These are phyloP conservation scores for Blastomyces parvus DNA, from an alignment of 2,329 filamentous ascomycete species.

Conservation along the genomic window DNA sequence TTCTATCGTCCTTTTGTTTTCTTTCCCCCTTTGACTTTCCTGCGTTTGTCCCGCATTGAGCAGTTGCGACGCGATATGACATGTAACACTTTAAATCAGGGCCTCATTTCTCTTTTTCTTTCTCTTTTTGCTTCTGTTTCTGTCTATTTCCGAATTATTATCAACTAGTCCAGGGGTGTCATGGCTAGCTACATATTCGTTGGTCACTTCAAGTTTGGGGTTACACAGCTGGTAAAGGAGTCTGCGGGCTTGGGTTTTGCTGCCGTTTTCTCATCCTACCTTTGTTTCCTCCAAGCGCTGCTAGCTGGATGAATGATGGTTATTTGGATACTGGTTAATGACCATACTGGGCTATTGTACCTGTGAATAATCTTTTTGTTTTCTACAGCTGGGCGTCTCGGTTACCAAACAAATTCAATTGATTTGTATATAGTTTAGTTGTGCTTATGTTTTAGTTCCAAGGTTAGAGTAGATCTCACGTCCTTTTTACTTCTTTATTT, in stretches of 20 bases:
- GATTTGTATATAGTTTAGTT: neutral
- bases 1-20: constrained; percentile 15
- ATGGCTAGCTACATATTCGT: neutral
- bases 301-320: neutral
- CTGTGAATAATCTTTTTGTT: neutral
- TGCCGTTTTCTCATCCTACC: neutral
- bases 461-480: neutral
- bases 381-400: neutral
- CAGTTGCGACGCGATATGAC: too few relatives aligned
- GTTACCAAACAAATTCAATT: neutral
- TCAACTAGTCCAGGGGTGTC: neutral
- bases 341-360: neutral
- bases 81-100: too few relatives aligned
- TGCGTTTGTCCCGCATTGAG: neutral
- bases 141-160: constrained; percentile 13
- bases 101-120: constrained; percentile 14
- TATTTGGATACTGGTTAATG: neutral
- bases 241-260: neutral
- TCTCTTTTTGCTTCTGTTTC: neutral
- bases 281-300: neutral
- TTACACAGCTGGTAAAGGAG: neutral
- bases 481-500: neutral
- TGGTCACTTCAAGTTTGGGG: neutral
- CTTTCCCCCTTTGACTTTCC: neutral
- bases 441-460: neutral